Base-by-base conservation (phyloP, 1,284 basidiomycete species). In the Phellopilus nigrolimitatus region DNA sequence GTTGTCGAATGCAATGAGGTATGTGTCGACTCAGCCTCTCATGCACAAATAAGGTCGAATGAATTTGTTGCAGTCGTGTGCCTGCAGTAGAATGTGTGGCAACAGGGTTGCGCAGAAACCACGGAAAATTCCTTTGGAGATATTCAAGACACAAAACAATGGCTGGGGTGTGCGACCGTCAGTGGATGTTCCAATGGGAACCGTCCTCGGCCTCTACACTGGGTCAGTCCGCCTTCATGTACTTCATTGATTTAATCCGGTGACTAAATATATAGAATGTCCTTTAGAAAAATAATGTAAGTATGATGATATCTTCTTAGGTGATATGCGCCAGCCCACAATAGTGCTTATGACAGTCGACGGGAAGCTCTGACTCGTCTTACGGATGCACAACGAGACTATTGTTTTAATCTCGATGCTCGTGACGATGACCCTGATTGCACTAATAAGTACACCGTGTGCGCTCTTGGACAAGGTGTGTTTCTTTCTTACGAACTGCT, bases 1-100 rank as follows among this genome's bases (percentile, higher is more conserved):
- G 77, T 80, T 12, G 69, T 82, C 5, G 82, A 84, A 60, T 84
- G 82, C 52, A 84, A 82, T 54, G 66, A 71, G 59, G 82, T 79
- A 58, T 40, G 61, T 28, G 10, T 37, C n/a, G n/a, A 9, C 27
- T 13, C 25, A 39, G n/a, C 25, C 25, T n/a, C 24, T 17, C 17
- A 19, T 40, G 7, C 34, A 4, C 19, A 17, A 12, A 36, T 13
- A 15, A 25, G 12, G 13, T 30, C 49, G 21, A 28, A 15, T 47
- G 15, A 15, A 19, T 19, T 10, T 31, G n/a, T 31, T 24, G 27
- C 33, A 80, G 76, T 61, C 64, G 33, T 82, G 80, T 49, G 38
- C 31, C 3, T 81, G 80, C 53, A 60, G 61, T n/a, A n/a, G n/a
- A n/a, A 27, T 51, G 4, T 82, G 80, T 56, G 62, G 55, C 1